Conservation (phyloP, 768 basidiomycete genomes). For the Lentinus tigrinus region DNA sequence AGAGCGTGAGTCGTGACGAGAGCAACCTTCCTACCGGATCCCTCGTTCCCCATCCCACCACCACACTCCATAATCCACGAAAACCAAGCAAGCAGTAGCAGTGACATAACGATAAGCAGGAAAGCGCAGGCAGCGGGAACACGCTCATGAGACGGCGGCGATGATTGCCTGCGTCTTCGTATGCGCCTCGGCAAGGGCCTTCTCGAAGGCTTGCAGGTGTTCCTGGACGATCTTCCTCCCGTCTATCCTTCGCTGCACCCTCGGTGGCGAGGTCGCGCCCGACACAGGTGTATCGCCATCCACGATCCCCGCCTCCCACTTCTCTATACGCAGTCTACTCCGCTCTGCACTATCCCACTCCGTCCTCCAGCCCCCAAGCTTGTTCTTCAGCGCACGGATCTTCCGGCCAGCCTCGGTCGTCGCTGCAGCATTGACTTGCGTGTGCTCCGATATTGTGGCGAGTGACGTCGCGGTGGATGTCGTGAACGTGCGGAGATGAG, state of each 20-base stretch:
- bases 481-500: conserved; percentile 72
- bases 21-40: background rate
- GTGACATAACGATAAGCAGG: conserved; percentile 12
- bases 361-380: conserved; percentile 72
- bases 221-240: conserved; percentile 75
- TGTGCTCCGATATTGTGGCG: conserved; percentile 78
- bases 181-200: conserved; percentile 68
- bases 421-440: conserved; percentile 84
- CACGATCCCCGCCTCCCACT: conserved; percentile 72
- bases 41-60: background rate
- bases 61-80: conserved; percentile 1
- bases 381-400: conserved; percentile 83
- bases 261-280: conserved; percentile 25
- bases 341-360: conserved; percentile 87
- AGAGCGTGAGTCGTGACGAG: conserved; percentile 1
- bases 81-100: conserved; percentile 15
- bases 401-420: conserved; percentile 85
- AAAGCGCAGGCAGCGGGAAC: background rate
- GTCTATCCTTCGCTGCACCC: conserved; percentile 50
- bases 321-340: conserved; percentile 72
- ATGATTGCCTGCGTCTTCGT: conserved; percentile 80
- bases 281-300: conserved; percentile 34
- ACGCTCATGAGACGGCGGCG: conserved; percentile 51
- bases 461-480: conserved; percentile 73
- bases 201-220: conserved; percentile 74